phyloP scores from a whole-genome alignment of 2,329 filamentous ascomycete genomes.

The Akanthomyces lecanii region DNA sequence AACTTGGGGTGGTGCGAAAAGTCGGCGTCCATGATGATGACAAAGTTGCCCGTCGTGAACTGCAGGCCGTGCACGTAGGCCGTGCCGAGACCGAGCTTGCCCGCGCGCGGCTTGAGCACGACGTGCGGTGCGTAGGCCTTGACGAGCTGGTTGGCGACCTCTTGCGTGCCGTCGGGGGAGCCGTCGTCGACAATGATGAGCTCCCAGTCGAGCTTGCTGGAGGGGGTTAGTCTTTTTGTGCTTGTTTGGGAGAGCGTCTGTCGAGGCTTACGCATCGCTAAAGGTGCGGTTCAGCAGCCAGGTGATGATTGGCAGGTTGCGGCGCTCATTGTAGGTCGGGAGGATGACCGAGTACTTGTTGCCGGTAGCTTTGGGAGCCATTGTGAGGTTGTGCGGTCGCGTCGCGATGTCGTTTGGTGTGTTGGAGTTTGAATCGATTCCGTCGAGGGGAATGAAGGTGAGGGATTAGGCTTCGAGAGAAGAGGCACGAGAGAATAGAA shows the following conservation, averaged over 20 bases:
- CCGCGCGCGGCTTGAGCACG: constrained; percentile 78
- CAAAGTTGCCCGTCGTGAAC: constrained; percentile 86
- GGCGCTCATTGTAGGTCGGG: constrained; percentile 97
- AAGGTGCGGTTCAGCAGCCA: constrained; percentile 94
- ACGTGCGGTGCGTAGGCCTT: constrained; percentile 78
- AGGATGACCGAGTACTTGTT: constrained; percentile 96
- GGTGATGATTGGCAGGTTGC: constrained; percentile 91
- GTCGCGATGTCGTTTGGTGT: not conserved
- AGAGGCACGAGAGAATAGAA: not conserved
- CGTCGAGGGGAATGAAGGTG: not conserved
- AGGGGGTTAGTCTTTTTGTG: not conserved
- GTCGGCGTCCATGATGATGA: constrained; percentile 99
- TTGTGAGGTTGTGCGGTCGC: constrained; percentile 24
- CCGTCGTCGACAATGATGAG: constrained; percentile 97
- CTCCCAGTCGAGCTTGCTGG: constrained; percentile 90
- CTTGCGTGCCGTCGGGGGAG: constrained; percentile 91
- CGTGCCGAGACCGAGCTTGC: constrained; percentile 95
- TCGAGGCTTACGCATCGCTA: constrained; percentile 66
- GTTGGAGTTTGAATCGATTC: not conserved
- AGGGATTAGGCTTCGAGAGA: not conserved
- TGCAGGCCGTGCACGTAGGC: constrained; percentile 94
- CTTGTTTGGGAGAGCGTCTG: not conserved
- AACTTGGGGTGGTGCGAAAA: constrained; percentile 99
- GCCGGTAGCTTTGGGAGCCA: constrained; percentile 41
- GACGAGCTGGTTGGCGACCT: constrained; percentile 84